A percentile compares a stretch with the other conserved stretches of the same genome.
These are phyloP conservation scores for Climacium dendroides DNA, from an alignment of 225 moss, liverwort and hornwort genomes.

Conservation along the genomic window DNA sequence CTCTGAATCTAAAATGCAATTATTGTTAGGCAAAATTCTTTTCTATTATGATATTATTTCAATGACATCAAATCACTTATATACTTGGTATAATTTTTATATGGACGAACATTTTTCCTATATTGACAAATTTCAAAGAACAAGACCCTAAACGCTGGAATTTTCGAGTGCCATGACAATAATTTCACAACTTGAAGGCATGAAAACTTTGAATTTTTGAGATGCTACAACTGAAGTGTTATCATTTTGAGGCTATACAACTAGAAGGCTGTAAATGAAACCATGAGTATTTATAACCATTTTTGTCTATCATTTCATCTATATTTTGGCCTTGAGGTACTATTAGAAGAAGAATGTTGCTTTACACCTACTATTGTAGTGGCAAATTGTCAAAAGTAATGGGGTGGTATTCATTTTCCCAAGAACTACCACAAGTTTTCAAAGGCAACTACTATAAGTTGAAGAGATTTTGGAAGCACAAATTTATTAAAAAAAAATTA, in stretches of 20 bases:
- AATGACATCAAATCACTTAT: not conserved
- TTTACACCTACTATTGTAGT: not conserved
- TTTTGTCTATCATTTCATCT: not conserved
- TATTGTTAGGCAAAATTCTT: no score
- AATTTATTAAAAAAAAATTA: not conserved
- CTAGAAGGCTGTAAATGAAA: not conserved
- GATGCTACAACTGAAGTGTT: not conserved
- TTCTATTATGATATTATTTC: not conserved
- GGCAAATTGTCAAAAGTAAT: not conserved
- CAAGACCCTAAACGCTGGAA: not conserved
- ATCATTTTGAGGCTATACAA: not conserved
- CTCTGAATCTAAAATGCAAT: not conserved
- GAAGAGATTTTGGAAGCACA: not conserved
- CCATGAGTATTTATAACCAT: not conserved
- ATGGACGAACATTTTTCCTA: not conserved
- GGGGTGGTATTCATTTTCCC: not conserved
- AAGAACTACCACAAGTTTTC: rapidly evolving
- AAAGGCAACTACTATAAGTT: not conserved
- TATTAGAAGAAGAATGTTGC: not conserved
- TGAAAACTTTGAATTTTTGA: not conserved
- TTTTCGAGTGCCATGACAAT: not conserved
- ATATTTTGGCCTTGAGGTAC: rapidly evolving
- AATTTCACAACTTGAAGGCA: not conserved
- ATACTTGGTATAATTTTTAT: not conserved
- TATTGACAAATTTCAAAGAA: not conserved